A percentile compares a stretch with the other conserved stretches of the same genome.
These are phyloP conservation scores for Nannochloris sp. DNA, from an alignment of 139 green algal species.

Conservation along the genomic window DNA sequence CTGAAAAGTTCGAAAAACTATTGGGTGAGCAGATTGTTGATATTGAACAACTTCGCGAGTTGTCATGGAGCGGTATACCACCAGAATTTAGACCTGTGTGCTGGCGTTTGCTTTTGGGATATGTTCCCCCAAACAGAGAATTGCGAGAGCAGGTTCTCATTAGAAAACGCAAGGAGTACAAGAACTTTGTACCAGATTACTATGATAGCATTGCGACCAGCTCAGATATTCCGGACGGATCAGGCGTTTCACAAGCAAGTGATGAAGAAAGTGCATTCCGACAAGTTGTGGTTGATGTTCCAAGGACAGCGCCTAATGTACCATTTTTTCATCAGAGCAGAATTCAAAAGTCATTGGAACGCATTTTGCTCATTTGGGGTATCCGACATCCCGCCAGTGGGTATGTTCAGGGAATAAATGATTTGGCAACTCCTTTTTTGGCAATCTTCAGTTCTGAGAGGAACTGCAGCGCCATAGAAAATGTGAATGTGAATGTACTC, in stretches of 20 bases:
- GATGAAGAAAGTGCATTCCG: conserved; percentile 9
- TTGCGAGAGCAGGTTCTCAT: conserved; percentile 49
- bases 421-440: conserved; percentile 94
- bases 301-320: conserved; percentile 80
- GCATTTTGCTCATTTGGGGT: conserved; percentile 93
- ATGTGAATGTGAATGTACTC: conserved; percentile 54
- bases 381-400: conserved; percentile 83
- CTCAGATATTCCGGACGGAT: background rate
- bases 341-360: conserved; percentile 77
- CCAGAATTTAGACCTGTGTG: conserved; percentile 59
- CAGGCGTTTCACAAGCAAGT: background rate
- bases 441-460: conserved; percentile 80
- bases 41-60: conserved; percentile 72
- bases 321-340: conserved; percentile 74
- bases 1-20: conserved; percentile 63
- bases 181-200: conserved; percentile 69
- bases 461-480: conserved; percentile 30
- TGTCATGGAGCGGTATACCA: conserved; percentile 85
- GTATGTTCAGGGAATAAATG: conserved; percentile 97
- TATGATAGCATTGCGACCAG: conserved; percentile 60
- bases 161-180: conserved; percentile 80
- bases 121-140: conserved; percentile 70
- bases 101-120: conserved; percentile 94
- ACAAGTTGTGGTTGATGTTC: conserved; percentile 87
- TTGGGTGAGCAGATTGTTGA: conserved; percentile 60